Percentiles rank a stretch among this genome's conserved stretches.
Evolutionary conservation across 1,284 basidiomycete genomes (phyloP).

Genomic region (Trichosporon inkin): DNA sequence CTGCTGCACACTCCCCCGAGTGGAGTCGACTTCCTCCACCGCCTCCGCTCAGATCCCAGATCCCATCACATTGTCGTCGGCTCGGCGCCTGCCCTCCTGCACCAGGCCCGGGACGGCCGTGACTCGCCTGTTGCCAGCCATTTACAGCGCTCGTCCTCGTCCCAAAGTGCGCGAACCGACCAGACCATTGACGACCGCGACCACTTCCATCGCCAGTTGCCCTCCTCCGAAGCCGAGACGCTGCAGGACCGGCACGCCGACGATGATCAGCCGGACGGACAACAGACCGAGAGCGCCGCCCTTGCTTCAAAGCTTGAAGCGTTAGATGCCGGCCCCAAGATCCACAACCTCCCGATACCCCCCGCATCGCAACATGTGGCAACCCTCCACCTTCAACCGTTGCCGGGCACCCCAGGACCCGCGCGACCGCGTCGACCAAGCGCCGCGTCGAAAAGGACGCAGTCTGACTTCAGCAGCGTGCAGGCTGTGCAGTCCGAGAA

Average conservation of each 20-base stretch:
- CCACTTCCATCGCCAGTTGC: too few species aligned
- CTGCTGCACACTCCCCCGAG: background rate
- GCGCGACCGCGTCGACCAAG: background rate
- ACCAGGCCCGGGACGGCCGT: background rate
- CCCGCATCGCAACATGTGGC: background rate
- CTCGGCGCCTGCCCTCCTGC: background rate
- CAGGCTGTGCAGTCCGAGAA: background rate
- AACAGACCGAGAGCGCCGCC: too few species aligned
- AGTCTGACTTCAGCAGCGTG: background rate
- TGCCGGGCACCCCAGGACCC: background rate
- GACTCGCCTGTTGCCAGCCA: background rate
- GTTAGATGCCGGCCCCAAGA: too few species aligned
- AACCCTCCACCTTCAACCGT: too few species aligned
- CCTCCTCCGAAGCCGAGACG: too few species aligned
- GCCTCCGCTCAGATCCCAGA: background rate
- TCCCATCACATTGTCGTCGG: constrained; percentile 3
- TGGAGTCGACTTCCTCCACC: constrained; percentile 1
- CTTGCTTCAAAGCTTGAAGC: too few species aligned
- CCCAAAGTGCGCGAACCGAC: background rate
- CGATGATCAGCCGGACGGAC: too few species aligned
- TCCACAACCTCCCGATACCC: background rate
- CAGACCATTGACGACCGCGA: too few species aligned
- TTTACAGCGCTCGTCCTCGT: background rate
- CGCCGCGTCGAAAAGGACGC: background rate
- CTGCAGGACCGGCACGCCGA: too few species aligned